Evolutionary conservation across 2,329 filamentous ascomycete genomes (phyloP).

Genomic region (Blastomyces emzantsi): DNA sequence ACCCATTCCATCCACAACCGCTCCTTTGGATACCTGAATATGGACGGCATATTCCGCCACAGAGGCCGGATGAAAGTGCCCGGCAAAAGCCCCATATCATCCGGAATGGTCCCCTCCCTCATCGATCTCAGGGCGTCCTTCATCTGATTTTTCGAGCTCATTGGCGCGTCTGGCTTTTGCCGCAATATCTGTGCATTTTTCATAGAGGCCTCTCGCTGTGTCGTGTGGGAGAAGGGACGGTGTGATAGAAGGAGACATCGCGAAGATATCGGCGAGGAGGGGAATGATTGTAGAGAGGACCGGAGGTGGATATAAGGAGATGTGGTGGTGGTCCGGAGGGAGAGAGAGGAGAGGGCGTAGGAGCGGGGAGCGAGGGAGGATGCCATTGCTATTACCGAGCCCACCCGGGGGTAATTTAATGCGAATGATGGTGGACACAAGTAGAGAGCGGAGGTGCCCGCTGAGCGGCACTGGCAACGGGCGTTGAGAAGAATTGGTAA

Average conservation of each 20-base stretch:
- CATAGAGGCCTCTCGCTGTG: slow-evolving; percentile 12
- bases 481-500: neutral
- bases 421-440: slow-evolving; percentile 3
- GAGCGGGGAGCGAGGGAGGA: slow-evolving; percentile 14
- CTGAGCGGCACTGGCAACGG: neutral
- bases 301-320: slow-evolving; percentile 14
- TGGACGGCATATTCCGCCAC: slow-evolving; percentile 33
- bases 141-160: slow-evolving; percentile 31
- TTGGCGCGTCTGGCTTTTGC: slow-evolving; percentile 27
- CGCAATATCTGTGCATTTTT: slow-evolving; percentile 18
- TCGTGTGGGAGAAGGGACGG: slow-evolving; percentile 29
- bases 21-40: slow-evolving; percentile 31
- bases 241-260: slow-evolving; percentile 18
- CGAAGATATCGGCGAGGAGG: slow-evolving; percentile 14
- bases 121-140: slow-evolving; percentile 22
- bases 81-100: slow-evolving; percentile 40
- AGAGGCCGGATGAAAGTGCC: slow-evolving; percentile 34
- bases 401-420: slow-evolving; percentile 27
- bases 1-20: slow-evolving; percentile 34
- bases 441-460: neutral
- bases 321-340: slow-evolving; percentile 11
- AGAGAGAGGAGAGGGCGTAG: slow-evolving; percentile 16
- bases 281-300: neutral
- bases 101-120: slow-evolving; percentile 28
- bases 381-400: slow-evolving; percentile 18